Percentiles rank a stretch among this genome's conserved stretches.
Evolutionary conservation across 2,329 filamentous ascomycete genomes (phyloP).

Genomic region (Blastomyces parvus): DNA sequence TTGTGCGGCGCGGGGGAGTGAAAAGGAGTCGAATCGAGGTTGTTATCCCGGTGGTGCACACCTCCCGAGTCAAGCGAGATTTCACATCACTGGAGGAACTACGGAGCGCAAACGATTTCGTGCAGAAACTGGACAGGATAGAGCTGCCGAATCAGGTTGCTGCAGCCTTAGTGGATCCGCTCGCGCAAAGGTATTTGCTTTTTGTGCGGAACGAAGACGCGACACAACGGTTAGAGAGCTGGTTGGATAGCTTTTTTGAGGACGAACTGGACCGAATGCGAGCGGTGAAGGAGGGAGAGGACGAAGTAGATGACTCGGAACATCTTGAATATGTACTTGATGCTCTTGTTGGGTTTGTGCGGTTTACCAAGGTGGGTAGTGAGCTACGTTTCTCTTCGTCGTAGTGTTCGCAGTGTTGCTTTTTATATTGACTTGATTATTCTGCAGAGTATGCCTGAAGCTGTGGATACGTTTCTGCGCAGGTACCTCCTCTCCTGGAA

Average conservation of each 20-base stretch:
- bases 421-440: slow-evolving; percentile 3
- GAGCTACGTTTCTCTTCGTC: neutral
- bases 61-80: slow-evolving; percentile 58
- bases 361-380: slow-evolving; percentile 30
- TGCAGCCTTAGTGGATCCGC: slow-evolving; percentile 62
- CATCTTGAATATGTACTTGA: slow-evolving; percentile 29
- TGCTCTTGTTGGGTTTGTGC: slow-evolving; percentile 27
- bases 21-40: slow-evolving; percentile 44
- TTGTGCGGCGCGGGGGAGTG: slow-evolving; percentile 45
- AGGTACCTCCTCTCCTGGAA: slow-evolving; percentile 55
- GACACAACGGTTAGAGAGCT: slow-evolving; percentile 32
- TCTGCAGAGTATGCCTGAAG: slow-evolving; percentile 26
- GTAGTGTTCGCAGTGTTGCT: neutral
- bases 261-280: slow-evolving; percentile 28
- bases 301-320: slow-evolving; percentile 28
- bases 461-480: slow-evolving; percentile 30
- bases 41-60: slow-evolving; percentile 60
- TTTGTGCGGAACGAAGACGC: slow-evolving; percentile 50
- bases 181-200: slow-evolving; percentile 66
- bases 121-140: slow-evolving; percentile 64
- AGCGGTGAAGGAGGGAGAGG: slow-evolving; percentile 33
- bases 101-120: slow-evolving; percentile 59
- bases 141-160: slow-evolving; percentile 75
- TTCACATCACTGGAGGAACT: slow-evolving; percentile 61
- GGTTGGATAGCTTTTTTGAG: slow-evolving; percentile 32